A percentile compares a stretch with the other conserved stretches of the same genome.
phyloP scores from a whole-genome alignment of 108 stramenopile genomes.

The Aurantiochytrium sp. region DNA sequence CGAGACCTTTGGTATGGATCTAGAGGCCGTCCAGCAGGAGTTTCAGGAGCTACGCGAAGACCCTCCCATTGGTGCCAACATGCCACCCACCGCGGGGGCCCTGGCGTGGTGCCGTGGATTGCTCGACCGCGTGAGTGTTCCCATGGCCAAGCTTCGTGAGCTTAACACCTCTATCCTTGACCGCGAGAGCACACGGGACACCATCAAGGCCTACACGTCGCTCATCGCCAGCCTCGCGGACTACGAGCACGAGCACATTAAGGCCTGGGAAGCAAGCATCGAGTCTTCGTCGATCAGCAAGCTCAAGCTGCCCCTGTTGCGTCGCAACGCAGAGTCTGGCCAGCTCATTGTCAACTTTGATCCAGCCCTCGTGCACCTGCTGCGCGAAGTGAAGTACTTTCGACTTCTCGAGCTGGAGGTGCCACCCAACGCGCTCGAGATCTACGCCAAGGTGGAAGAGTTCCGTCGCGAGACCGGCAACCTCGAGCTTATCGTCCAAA shows the following conservation, averaged over 20 bases:
- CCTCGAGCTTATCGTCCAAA: slow-evolving; percentile 46
- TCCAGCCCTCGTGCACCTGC: slow-evolving; percentile 43
- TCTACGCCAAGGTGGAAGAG: slow-evolving; percentile 41
- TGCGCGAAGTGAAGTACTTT: slow-evolving; percentile 59
- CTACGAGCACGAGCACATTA: slow-evolving; percentile 42
- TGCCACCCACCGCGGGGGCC: slow-evolving; percentile 52
- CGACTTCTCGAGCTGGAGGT: slow-evolving; percentile 45
- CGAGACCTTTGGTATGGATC: slow-evolving; percentile 31
- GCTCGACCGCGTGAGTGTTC: slow-evolving; percentile 39
- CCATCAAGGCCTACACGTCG: slow-evolving; percentile 42
- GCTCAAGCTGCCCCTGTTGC: slow-evolving; percentile 44
- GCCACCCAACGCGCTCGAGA: slow-evolving; percentile 41
- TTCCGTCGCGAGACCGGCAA: slow-evolving; percentile 49
- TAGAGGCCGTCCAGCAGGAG: slow-evolving; percentile 32
- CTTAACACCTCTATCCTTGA: slow-evolving; percentile 45
- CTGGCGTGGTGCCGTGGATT: slow-evolving; percentile 49
- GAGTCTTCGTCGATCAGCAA: slow-evolving; percentile 44
- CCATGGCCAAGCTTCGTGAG: slow-evolving; percentile 43
- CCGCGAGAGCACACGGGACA: slow-evolving; percentile 47
- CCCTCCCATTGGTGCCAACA: slow-evolving; percentile 42
- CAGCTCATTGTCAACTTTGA: slow-evolving; percentile 51
- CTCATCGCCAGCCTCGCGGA: slow-evolving; percentile 43
- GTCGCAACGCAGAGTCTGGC: neutral
- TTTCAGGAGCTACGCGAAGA: slow-evolving; percentile 29
- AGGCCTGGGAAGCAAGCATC: slow-evolving; percentile 43